phyloP scores from a whole-genome alignment of 2,329 filamentous ascomycete genomes.

The Cytospora piceae region DNA sequence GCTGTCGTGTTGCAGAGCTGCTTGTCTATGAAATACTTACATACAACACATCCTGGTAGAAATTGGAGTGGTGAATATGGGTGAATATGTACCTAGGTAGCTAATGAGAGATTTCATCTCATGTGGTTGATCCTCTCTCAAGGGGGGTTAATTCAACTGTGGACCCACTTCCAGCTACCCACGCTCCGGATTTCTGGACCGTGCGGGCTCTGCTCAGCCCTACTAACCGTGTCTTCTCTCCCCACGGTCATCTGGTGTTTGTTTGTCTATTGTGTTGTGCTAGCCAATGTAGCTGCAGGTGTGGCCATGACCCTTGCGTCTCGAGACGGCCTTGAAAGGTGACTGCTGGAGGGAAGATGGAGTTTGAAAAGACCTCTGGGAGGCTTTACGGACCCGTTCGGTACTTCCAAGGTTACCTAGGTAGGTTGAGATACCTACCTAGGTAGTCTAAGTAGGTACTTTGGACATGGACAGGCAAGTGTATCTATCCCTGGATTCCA shows the following conservation, averaged over 20 bases:
- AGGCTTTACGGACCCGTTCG: neutral
- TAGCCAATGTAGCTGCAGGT: too few relatives aligned
- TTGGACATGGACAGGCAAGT: too few relatives aligned
- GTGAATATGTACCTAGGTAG: too few relatives aligned
- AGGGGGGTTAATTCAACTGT: conserved; percentile 9
- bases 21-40: neutral
- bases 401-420: neutral
- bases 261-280: neutral
- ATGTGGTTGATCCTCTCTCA: neutral
- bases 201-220: conserved; percentile 25
- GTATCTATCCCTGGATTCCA: too few relatives aligned
- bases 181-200: conserved; percentile 27
- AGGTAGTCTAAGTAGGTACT: too few relatives aligned
- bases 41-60: neutral
- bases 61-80: neutral
- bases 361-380: neutral
- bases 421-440: too few relatives aligned
- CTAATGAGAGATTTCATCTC: neutral
- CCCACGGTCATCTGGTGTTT: neutral
- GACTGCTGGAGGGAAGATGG: neutral
- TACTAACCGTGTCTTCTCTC: conserved; percentile 13
- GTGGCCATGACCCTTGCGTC: neutral
- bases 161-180: conserved; percentile 25
- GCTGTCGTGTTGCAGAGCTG: neutral
- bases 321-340: too few relatives aligned